Evolutionary conservation across 768 basidiomycete species (phyloP).

Genomic region (Boletellus ananiceps): DNA sequence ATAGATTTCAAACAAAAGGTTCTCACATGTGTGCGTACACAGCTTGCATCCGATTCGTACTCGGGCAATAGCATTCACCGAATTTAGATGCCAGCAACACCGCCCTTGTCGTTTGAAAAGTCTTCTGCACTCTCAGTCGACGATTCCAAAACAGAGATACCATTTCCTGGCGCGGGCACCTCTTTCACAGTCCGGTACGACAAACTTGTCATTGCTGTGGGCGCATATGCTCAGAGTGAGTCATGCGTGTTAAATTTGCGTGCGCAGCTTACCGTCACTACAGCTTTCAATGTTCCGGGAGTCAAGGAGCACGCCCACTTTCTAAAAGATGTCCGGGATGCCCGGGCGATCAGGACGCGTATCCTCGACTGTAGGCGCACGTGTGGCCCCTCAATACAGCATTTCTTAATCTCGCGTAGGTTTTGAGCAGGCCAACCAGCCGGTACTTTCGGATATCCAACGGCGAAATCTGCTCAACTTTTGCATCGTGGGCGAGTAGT

Average conservation of each 20-base stretch:
- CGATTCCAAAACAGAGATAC: slow-evolving; percentile 14
- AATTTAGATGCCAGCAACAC: slow-evolving; percentile 61
- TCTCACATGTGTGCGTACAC: slow-evolving; percentile 52
- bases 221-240: slow-evolving; percentile 81
- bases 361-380: slow-evolving; percentile 62
- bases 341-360: slow-evolving; percentile 62
- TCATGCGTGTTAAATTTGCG: slow-evolving; percentile 3
- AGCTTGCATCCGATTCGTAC: background rate
- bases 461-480: slow-evolving; percentile 77
- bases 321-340: slow-evolving; percentile 75
- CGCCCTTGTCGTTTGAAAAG: slow-evolving; percentile 34
- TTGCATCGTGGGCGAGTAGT: slow-evolving; percentile 69
- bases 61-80: background rate
- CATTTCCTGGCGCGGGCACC: slow-evolving; percentile 22
- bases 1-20: slow-evolving; percentile 58
- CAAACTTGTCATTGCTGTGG: slow-evolving; percentile 80
- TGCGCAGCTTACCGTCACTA: background rate
- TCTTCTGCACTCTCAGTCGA: slow-evolving; percentile 11
- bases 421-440: slow-evolving; percentile 85
- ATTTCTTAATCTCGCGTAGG: slow-evolving; percentile 33
- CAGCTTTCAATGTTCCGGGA: slow-evolving; percentile 68
- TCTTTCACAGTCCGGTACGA: slow-evolving; percentile 67
- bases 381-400: background rate
- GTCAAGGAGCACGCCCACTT: slow-evolving; percentile 82
- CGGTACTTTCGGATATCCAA: slow-evolving; percentile 68